Percentiles rank a stretch among this genome's conserved stretches.
Evolutionary conservation across 2,329 filamentous ascomycete genomes (phyloP).

Genomic region (Colletotrichum coccodes): DNA sequence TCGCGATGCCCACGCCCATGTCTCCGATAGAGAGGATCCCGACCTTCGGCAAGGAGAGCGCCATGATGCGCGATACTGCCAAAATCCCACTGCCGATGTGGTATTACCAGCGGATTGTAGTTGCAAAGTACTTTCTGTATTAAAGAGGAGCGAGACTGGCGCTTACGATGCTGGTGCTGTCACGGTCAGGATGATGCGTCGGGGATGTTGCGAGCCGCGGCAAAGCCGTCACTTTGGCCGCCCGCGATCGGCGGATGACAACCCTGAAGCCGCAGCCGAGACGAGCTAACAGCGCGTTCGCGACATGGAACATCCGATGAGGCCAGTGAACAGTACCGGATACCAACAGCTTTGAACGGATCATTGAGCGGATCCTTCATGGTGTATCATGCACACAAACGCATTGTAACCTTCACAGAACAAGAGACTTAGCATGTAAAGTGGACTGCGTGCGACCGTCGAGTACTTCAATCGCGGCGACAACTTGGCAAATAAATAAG

Average conservation of each 20-base stretch:
- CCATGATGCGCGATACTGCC: not conserved
- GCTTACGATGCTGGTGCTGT: not conserved
- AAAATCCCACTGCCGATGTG: not conserved
- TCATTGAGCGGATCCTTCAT: no score
- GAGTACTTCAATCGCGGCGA: not conserved
- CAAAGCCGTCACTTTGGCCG: not conserved
- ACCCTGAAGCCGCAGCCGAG: not conserved
- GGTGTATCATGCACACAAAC: no score
- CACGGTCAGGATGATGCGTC: not conserved
- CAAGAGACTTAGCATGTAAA: no score
- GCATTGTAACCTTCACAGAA: no score
- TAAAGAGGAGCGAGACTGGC: not conserved
- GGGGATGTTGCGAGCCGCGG: not conserved
- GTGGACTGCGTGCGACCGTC: not conserved
- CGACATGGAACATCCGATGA: not conserved
- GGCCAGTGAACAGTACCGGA: no score
- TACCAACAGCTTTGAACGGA: no score
- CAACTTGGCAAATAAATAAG: no score
- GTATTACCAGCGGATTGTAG: not conserved
- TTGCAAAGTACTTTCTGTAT: no score
- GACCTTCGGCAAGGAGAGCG: constrained; percentile 43
- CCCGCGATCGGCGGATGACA: not conserved
- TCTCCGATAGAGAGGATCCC: constrained; percentile 64
- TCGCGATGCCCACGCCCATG: constrained; percentile 64
- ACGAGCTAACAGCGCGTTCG: not conserved